Evolutionary conservation across 306 rosid genomes (phyloP).

Genomic region (Prunus kanzakura): DNA sequence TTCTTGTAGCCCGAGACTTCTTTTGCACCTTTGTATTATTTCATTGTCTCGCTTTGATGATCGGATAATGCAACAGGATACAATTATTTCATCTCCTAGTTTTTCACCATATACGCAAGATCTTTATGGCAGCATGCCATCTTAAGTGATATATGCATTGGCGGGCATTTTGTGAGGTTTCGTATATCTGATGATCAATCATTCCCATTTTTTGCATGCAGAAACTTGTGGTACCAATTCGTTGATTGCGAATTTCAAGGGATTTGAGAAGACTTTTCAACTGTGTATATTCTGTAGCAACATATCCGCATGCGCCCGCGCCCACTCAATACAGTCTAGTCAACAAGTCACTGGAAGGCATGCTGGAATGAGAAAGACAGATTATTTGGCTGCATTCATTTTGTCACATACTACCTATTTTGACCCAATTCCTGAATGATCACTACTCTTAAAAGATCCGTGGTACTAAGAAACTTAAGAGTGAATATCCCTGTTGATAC

Average conservation of each 20-base stretch:
- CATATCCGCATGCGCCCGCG: neutral
- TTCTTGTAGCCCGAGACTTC: neutral
- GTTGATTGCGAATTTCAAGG: neutral
- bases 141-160: neutral
- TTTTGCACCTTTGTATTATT: neutral
- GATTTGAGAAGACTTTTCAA: neutral
- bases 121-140: neutral
- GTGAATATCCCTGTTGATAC: neutral
- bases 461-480: neutral
- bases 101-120: neutral
- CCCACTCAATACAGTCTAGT: neutral
- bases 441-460: constrained; percentile 1
- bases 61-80: neutral
- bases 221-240: neutral
- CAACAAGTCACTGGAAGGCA: neutral
- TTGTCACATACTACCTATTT: neutral
- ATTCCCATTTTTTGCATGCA: neutral
- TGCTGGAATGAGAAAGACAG: constrained; percentile 7
- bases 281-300: neutral
- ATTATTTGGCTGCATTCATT: constrained; percentile 4
- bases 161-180: neutral
- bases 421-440: neutral
- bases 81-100: neutral
- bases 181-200: neutral
- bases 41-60: neutral